Base-by-base conservation (phyloP, 768 basidiomycete genomes). In the Trametes cingulata region DNA sequence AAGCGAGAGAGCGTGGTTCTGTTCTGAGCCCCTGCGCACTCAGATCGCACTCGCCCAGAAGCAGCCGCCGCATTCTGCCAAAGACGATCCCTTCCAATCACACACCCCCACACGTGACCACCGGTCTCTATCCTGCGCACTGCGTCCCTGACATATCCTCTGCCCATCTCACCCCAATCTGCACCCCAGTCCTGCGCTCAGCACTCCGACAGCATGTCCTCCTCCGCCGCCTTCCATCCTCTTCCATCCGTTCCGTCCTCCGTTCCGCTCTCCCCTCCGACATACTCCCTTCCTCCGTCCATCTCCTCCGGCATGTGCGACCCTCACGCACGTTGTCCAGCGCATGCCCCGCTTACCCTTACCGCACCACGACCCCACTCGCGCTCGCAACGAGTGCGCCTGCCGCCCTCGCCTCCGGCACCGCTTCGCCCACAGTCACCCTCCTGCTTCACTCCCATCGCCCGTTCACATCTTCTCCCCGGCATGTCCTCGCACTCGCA, bases 31-130 rank as follows among this genome's bases (percentile, higher is more conserved):
- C 24, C 55, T 56, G 55, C 46, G 19, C 7, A 8, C 43, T 29
- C 48, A 6, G 29, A 35, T 4, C 29, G 9, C 29, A 27, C 27
- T 37, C 49, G n/a, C 45, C 51, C 59, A 50, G 42, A 56, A 40
- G 37, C 55, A 1, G 39, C 35, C 22, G 37, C 33, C n/a, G 13
- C 8, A 51, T 52, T 29, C 14, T 37, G 41, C 7, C 55, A 41
- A 25, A 48, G 61, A 62, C 61, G 61, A 62, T 62, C 60, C 35
- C 22, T 42, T 52, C 50, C 35, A 40, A 36, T 29, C 54, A 7
- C 33, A 10, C 27, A 25, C 19, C 12, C 54, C 20, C 50, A 56
- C 61, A 57, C 56, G 61, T 57, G 55, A 39, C n/a, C 13, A 19
- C 48, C 60, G 53, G 53, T 37, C 53, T 55, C 52, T 54, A 49